A percentile compares a stretch with the other conserved stretches of the same genome.
Evolutionary conservation across 75 land plant genomes (phyloP).

Genomic region (Isoetes taiwanensis): DNA sequence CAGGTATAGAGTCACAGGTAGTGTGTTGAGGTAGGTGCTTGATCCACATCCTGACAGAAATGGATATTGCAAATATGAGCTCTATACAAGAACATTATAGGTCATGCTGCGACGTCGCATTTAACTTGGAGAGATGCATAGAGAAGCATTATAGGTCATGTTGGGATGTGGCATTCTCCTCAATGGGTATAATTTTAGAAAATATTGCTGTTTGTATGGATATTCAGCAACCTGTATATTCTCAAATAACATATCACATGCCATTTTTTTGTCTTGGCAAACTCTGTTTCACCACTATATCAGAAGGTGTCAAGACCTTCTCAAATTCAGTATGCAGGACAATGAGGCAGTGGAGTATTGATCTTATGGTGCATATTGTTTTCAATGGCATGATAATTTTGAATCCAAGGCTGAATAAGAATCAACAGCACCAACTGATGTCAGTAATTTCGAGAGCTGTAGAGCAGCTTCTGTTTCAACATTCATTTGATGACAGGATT

Average conservation of each 20-base stretch:
- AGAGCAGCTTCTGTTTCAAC: background rate
- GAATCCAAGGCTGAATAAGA: background rate
- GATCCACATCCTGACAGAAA: too few relatives aligned
- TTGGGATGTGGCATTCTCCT: background rate
- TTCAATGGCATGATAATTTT: background rate
- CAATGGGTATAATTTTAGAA: background rate
- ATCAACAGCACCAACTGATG: background rate
- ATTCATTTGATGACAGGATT: background rate
- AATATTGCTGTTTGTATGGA: background rate
- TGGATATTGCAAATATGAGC: too few relatives aligned
- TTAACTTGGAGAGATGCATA: too few relatives aligned
- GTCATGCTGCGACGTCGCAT: too few relatives aligned
- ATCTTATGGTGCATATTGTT: background rate
- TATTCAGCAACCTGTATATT: background rate
- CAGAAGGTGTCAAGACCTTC: background rate
- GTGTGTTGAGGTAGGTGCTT: too few relatives aligned
- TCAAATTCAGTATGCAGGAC: background rate
- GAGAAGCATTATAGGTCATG: background rate
- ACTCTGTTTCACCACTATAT: background rate
- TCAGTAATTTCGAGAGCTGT: background rate
- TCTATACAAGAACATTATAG: too few relatives aligned
- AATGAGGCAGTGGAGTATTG: conserved; percentile 4
- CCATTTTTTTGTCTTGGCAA: background rate
- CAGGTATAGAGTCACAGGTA: too few relatives aligned
- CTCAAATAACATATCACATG: background rate